Percentiles rank a stretch among this genome's conserved stretches.
These are phyloP conservation scores for Tuber microsphaerosporum DNA, from an alignment of 495 filamentous ascomycete species.

Conservation along the genomic window DNA sequence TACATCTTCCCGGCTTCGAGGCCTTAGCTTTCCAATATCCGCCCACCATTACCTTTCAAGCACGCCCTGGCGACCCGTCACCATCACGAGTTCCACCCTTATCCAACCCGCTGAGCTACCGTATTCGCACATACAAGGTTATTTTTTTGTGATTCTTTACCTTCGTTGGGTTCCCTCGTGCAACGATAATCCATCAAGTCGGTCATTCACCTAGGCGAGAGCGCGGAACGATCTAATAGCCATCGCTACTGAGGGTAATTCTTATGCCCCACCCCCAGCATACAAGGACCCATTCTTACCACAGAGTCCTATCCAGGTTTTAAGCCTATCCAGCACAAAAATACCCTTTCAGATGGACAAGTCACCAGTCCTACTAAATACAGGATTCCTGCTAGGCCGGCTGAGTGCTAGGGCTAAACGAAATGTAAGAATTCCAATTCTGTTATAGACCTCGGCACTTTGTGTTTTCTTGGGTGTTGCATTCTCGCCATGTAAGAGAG, in stretches of 20 bases:
- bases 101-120: not conserved
- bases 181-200: not conserved
- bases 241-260: not conserved
- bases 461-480: not conserved
- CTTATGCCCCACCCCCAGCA: not conserved
- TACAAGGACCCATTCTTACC: not conserved
- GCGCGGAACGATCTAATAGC: not conserved
- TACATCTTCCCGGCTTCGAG: not conserved
- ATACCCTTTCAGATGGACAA: not conserved
- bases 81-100: not conserved
- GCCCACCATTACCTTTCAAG: not conserved
- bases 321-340: not conserved
- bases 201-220: not conserved
- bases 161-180: not conserved
- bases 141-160: too few species aligned
- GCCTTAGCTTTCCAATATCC: not conserved
- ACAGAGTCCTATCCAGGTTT: not conserved
- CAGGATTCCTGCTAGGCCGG: not conserved
- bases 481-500: not conserved
- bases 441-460: not conserved
- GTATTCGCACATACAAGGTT: not conserved
- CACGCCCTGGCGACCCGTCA: not conserved
- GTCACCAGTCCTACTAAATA: not conserved
- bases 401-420: not conserved
- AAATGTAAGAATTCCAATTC: not conserved